Evolutionary conservation across 805 yeast species (phyloP).

Genomic region (Saccharomycopsis sp.): DNA sequence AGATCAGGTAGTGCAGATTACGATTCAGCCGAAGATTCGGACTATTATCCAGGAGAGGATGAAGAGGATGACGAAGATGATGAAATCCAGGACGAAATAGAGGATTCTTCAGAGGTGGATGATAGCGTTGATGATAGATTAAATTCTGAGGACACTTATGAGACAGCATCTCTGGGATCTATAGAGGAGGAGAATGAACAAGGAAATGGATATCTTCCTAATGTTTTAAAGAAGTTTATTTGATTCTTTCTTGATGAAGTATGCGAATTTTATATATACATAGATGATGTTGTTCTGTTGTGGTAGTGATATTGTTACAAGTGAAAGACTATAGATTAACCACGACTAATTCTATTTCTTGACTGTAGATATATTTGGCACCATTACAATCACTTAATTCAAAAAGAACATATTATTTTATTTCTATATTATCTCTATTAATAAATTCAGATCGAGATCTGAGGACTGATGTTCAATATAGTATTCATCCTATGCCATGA

Average conservation of each 20-base stretch:
- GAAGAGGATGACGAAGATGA: constrained; percentile 13
- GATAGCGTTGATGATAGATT: neutral
- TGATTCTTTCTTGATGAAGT: neutral
- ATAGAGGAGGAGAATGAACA: neutral
- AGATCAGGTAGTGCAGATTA: constrained; percentile 17
- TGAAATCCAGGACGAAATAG: constrained; percentile 1
- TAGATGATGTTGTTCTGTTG: neutral
- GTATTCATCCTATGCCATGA: too few relatives aligned
- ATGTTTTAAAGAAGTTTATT: neutral
- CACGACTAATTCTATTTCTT: too few relatives aligned
- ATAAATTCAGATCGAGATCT: too few relatives aligned
- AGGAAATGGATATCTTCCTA: neutral
- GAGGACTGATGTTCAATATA: too few relatives aligned
- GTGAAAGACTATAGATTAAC: too few relatives aligned
- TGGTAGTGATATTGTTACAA: too few relatives aligned
- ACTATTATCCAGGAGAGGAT: constrained; percentile 7
- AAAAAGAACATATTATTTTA: too few relatives aligned
- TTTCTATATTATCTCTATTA: too few relatives aligned
- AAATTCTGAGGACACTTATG: neutral
- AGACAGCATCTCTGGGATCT: neutral
- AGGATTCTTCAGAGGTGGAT: neutral
- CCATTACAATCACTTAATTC: too few relatives aligned
- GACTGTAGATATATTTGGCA: too few relatives aligned
- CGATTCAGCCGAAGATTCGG: constrained; percentile 14
- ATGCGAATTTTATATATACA: neutral